Conservation (phyloP, 2,329 filamentous ascomycete genomes). For the Cladophialophora carrionii region DNA sequence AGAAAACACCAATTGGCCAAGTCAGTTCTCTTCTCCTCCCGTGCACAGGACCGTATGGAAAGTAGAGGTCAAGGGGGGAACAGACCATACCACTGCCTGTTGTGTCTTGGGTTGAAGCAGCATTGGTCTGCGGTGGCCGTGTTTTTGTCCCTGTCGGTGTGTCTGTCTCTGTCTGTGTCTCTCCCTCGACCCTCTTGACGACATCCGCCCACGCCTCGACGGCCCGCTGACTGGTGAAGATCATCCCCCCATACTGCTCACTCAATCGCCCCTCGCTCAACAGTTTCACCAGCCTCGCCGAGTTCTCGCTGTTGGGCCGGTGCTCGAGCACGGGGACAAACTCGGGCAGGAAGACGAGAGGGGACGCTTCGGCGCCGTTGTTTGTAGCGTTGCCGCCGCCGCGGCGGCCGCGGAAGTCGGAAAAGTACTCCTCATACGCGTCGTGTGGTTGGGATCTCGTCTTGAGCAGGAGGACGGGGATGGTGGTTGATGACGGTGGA, state of each 20-base stretch:
- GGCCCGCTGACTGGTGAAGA: slow-evolving; percentile 56
- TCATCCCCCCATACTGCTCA: slow-evolving; percentile 51
- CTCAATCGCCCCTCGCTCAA: slow-evolving; percentile 44
- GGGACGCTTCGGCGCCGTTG: too few relatives aligned
- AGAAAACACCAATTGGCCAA: not conserved
- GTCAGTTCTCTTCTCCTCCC: not conserved
- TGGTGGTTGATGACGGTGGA: not conserved
- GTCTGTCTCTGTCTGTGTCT: too few relatives aligned
- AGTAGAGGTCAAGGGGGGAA: slow-evolving; percentile 7
- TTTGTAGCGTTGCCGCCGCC: too few relatives aligned
- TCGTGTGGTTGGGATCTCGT: slow-evolving; percentile 52
- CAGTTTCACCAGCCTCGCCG: slow-evolving; percentile 44
- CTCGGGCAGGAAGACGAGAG: slow-evolving; percentile 28
- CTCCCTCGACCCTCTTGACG: slow-evolving; percentile 40
- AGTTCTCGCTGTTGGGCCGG: slow-evolving; percentile 45
- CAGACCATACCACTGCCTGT: slow-evolving; percentile 39
- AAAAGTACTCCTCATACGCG: slow-evolving; percentile 52
- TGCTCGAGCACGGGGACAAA: slow-evolving; percentile 55
- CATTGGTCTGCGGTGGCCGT: not conserved
- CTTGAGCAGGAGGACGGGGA: slow-evolving; percentile 54
- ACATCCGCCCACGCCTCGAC: slow-evolving; percentile 51
- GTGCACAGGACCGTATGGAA: not conserved
- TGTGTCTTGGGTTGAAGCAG: not conserved
- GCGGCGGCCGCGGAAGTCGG: slow-evolving; percentile 19
- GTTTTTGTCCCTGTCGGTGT: not conserved